These are phyloP conservation scores for Stachybotrys chartarum DNA, from an alignment of 2,329 filamentous ascomycete genomes.

Conservation along the genomic window DNA sequence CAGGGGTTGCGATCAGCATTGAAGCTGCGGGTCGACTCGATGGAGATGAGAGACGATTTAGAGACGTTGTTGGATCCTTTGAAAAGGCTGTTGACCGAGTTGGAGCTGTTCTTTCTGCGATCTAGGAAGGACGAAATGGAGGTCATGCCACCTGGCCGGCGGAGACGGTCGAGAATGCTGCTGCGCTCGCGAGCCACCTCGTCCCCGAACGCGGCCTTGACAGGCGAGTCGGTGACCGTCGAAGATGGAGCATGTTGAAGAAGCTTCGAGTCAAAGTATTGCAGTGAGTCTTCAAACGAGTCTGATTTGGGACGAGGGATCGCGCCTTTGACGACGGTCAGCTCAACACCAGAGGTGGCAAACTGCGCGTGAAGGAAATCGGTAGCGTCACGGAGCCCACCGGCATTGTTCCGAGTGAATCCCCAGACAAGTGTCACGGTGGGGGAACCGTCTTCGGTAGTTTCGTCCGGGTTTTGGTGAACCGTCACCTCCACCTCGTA, in stretches of 20 bases:
- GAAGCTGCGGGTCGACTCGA: slow-evolving; percentile 88
- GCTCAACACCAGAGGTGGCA: slow-evolving; percentile 82
- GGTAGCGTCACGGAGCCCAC: slow-evolving; percentile 89
- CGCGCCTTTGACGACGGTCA: slow-evolving; percentile 81
- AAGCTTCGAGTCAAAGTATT: slow-evolving; percentile 95
- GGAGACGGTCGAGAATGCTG: slow-evolving; percentile 83
- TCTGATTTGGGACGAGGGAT: slow-evolving; percentile 98
- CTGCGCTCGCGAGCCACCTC: slow-evolving; percentile 73
- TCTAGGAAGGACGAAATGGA: slow-evolving; percentile 95
- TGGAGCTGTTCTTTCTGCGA: slow-evolving; percentile 87
- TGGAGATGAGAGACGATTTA: slow-evolving; percentile 90
- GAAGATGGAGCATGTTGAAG: slow-evolving; percentile 84
- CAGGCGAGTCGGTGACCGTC: slow-evolving; percentile 78
- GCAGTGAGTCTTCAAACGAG: slow-evolving; percentile 94
- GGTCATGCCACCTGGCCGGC: slow-evolving; percentile 90
- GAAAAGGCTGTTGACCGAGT: slow-evolving; percentile 76
- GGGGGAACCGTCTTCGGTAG: slow-evolving; percentile 48
- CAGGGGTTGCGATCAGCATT: slow-evolving; percentile 91
- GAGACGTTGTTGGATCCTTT: slow-evolving; percentile 87
- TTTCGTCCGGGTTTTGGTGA: slow-evolving; percentile 54
- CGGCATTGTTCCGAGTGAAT: slow-evolving; percentile 95
- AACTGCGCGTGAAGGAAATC: slow-evolving; percentile 86
- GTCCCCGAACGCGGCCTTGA: slow-evolving; percentile 75
- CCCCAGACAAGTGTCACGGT: slow-evolving; percentile 63
- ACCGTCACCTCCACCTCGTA: slow-evolving; percentile 85